Conservation (phyloP, 768 basidiomycete species). For the Mycena albidolilacea region DNA sequence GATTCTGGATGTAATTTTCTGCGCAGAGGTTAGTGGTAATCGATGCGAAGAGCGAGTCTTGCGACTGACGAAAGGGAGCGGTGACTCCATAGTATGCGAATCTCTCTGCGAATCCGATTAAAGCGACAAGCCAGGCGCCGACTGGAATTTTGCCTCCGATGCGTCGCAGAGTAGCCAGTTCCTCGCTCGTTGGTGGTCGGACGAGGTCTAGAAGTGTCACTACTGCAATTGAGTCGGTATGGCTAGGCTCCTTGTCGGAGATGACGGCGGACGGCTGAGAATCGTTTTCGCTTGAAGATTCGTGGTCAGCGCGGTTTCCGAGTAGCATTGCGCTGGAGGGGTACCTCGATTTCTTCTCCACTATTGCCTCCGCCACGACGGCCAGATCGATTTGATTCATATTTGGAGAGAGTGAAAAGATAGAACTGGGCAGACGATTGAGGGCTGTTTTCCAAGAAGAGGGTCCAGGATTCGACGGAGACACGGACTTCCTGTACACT, state of each 20-base stretch:
- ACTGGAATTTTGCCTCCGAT: slow-evolving; percentile 19
- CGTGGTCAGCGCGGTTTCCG: background rate
- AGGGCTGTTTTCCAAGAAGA: too few species aligned
- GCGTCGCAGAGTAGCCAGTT: slow-evolving; percentile 15
- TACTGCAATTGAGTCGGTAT: background rate
- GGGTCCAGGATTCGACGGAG: too few species aligned
- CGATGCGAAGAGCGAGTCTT: background rate
- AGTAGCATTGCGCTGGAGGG: background rate
- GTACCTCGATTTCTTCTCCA: background rate
- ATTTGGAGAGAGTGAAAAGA: background rate
- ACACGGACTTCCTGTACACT: too few species aligned
- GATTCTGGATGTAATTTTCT: slow-evolving; percentile 35
- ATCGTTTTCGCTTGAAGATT: background rate
- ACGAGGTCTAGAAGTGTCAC: background rate
- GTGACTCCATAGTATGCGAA: slow-evolving; percentile 32
- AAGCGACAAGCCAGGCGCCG: slow-evolving; percentile 34
- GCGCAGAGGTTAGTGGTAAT: background rate
- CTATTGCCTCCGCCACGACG: background rate
- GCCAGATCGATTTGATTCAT: background rate
- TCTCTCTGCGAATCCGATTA: slow-evolving; percentile 20
- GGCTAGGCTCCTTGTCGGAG: background rate
- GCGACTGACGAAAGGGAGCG: slow-evolving; percentile 16
- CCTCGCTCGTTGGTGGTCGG: slow-evolving; percentile 16
- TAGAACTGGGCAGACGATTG: background rate
- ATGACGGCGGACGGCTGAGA: background rate